Percentiles rank a stretch among this genome's conserved stretches.
Evolutionary conservation across 148 eudicot species (phyloP).

Genomic region (Arbutus unedo): DNA sequence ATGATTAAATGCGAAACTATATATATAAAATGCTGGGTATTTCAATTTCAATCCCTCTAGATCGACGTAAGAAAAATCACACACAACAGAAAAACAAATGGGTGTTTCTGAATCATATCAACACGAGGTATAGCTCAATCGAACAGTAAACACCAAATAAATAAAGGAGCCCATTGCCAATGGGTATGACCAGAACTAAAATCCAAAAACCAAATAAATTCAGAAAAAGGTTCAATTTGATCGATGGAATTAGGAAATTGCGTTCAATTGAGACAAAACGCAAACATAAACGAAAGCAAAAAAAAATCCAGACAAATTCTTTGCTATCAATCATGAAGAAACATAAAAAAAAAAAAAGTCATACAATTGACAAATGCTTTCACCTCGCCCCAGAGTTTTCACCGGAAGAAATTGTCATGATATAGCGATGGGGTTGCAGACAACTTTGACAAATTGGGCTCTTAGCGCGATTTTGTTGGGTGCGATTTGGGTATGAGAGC

Average conservation of each 20-base stretch:
- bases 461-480: background rate
- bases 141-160: background rate
- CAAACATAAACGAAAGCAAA: background rate
- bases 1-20: background rate
- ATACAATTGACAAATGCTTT: background rate
- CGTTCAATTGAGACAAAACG: constrained; percentile 1
- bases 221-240: background rate
- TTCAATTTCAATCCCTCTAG: background rate
- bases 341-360: background rate
- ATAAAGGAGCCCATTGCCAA: background rate
- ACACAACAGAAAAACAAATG: background rate
- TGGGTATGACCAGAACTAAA: background rate
- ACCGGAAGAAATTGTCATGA: constrained; percentile 34
- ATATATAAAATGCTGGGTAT: background rate
- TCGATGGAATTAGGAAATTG: background rate
- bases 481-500: background rate
- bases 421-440: background rate
- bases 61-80: background rate
- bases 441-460: background rate
- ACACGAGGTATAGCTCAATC: background rate
- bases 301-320: background rate
- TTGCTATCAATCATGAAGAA: background rate
- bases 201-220: background rate
- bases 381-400: constrained; percentile 36
- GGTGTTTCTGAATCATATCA: background rate